These are phyloP conservation scores for Allomyces javanicus DNA, from an alignment of 192 early-diverging fungal species.

Conservation along the genomic window DNA sequence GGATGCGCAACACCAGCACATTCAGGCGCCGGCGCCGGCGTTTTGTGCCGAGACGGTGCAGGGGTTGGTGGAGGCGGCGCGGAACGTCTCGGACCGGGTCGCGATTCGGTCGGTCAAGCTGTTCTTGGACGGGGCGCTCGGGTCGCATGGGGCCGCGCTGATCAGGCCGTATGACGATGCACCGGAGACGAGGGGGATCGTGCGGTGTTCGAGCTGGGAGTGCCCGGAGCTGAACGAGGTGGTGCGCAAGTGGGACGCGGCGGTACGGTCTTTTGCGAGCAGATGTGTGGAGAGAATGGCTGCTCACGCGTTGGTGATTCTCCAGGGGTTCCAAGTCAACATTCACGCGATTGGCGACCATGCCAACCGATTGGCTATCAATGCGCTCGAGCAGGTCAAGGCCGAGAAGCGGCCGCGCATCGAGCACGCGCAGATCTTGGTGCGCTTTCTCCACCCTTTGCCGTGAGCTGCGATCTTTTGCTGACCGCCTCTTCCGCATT, in stretches of 20 bases:
- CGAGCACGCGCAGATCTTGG: constrained; percentile 37
- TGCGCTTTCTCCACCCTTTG: not conserved
- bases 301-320: constrained; percentile 2
- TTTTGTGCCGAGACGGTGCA: not conserved
- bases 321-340: constrained; percentile 30
- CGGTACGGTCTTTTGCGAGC: not conserved
- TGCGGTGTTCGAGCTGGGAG: constrained; percentile 8
- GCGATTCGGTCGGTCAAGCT: constrained; percentile 26
- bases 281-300: not conserved
- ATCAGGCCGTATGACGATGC: not conserved
- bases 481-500: not conserved
- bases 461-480: too few relatives aligned
- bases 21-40: constrained; percentile 5
- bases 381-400: constrained; percentile 21
- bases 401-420: constrained; percentile 17
- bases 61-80: not conserved
- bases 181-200: constrained; percentile 3
- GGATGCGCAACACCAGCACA: constrained; percentile 7
- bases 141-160: constrained; percentile 3
- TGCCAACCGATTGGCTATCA: constrained; percentile 26
- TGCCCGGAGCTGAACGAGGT: not conserved
- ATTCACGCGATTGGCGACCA: constrained; percentile 33
- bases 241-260: not conserved
- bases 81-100: constrained; percentile 7
- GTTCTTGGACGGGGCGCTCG: constrained; percentile 35